Conservation (phyloP, 352 stramenopile species). For the Pythium oligandrum region DNA sequence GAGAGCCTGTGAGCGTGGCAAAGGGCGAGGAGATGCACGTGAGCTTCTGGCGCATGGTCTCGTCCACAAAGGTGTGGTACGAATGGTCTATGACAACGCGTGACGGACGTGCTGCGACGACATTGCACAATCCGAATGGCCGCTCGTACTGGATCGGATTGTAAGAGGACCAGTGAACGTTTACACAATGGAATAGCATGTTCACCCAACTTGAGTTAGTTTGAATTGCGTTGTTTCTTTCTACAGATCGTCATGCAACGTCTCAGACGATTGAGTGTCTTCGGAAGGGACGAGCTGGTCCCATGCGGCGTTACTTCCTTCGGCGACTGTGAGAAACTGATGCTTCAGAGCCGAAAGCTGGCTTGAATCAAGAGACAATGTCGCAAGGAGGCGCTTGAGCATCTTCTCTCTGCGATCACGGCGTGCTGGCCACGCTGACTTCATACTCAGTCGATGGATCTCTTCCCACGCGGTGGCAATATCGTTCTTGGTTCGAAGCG, state of each 20-base stretch:
- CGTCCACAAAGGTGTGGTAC: slow-evolving; percentile 95
- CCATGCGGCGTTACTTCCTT: slow-evolving; percentile 32
- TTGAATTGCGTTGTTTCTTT: too few relatives aligned
- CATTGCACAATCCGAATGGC: slow-evolving; percentile 97
- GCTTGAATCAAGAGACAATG: slow-evolving; percentile 14
- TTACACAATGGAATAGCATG: too few relatives aligned
- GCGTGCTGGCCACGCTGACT: slow-evolving; percentile 40
- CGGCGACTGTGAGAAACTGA: slow-evolving; percentile 34
- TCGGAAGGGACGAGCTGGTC: slow-evolving; percentile 12
- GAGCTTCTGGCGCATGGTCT: slow-evolving; percentile 91
- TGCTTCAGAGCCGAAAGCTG: slow-evolving; percentile 32
- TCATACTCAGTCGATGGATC: slow-evolving; percentile 26
- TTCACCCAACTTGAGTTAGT: too few relatives aligned
- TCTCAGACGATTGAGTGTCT: too few relatives aligned
- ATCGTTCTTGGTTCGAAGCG: slow-evolving; percentile 29
- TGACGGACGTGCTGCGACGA: slow-evolving; percentile 36
- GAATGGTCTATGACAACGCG: slow-evolving; percentile 91
- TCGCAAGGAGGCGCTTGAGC: slow-evolving; percentile 16
- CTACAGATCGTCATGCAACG: too few relatives aligned
- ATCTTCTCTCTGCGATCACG: slow-evolving; percentile 33
- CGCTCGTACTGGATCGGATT: slow-evolving; percentile 94
- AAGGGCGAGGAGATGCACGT: slow-evolving; percentile 77
- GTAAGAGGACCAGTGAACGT: slow-evolving; percentile 23
- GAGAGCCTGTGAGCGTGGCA: slow-evolving; percentile 82
- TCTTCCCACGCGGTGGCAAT: slow-evolving; percentile 51